These are phyloP conservation scores for Paramecium octaurelia DNA, from an alignment of 73 alveolate genomes.

Conservation along the genomic window DNA sequence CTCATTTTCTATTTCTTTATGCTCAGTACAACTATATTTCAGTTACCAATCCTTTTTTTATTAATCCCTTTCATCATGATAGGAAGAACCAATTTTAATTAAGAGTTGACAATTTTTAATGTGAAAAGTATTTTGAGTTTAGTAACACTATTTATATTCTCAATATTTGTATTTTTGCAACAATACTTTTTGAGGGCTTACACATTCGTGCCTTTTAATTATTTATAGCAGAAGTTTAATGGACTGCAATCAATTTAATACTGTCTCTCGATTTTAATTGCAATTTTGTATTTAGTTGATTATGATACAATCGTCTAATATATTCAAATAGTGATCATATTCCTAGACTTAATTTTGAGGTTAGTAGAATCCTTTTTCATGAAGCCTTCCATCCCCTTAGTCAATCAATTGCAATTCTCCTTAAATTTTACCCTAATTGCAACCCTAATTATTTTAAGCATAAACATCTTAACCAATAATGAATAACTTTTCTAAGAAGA, in stretches of 20 bases:
- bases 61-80: background rate
- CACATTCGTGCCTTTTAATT: background rate
- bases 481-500: background rate
- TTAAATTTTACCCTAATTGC: background rate
- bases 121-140: background rate
- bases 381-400: background rate
- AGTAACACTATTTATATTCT: background rate
- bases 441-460: background rate
- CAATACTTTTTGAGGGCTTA: background rate
- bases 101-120: background rate
- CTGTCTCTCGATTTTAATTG: background rate
- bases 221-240: background rate
- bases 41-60: background rate
- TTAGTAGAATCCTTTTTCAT: background rate
- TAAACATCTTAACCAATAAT: background rate
- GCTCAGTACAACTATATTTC: background rate
- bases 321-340: background rate
- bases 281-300: background rate
- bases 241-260: background rate
- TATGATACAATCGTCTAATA: background rate
- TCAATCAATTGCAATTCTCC: background rate
- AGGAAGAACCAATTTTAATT: background rate
- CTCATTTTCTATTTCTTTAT: background rate
- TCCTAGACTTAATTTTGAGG: background rate
- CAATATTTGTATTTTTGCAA: background rate